Evolutionary conservation across 2,329 filamentous ascomycete genomes (phyloP).

Genomic region (Rhynchosporium agropyri): DNA sequence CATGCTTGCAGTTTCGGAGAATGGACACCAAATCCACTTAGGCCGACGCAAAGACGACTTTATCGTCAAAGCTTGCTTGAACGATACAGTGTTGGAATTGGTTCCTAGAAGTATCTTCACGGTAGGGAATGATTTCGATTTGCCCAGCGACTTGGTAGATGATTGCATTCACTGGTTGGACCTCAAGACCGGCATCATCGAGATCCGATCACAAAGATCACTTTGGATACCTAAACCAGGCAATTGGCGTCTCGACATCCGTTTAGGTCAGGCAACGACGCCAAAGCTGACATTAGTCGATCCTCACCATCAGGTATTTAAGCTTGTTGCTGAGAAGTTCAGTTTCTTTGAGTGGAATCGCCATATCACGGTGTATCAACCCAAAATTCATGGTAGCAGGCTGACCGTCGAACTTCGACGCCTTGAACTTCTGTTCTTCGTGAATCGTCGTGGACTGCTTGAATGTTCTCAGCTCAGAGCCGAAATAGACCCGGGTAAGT

Average conservation of each 20-base stretch:
- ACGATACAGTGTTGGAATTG: constrained; percentile 41
- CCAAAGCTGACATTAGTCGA: constrained; percentile 49
- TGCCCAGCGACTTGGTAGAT: constrained; percentile 54
- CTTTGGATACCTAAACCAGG: constrained; percentile 45
- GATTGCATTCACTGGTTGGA: constrained; percentile 63
- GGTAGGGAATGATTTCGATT: constrained; percentile 44
- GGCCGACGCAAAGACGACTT: constrained; percentile 49
- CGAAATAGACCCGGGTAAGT: constrained; percentile 50
- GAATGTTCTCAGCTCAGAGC: constrained; percentile 52
- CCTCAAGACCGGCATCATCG: constrained; percentile 48
- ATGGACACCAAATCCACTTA: constrained; percentile 55
- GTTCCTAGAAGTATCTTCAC: constrained; percentile 44
- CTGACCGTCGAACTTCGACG: constrained; percentile 54
- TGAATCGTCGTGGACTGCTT: constrained; percentile 50
- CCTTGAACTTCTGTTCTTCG: constrained; percentile 56
- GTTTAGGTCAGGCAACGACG: constrained; percentile 37
- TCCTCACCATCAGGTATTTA: constrained; percentile 48
- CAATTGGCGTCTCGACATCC: constrained; percentile 48
- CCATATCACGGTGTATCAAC: constrained; percentile 52
- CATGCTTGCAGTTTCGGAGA: constrained; percentile 41
- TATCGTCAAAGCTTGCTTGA: constrained; percentile 48
- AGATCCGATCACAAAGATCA: constrained; percentile 52
- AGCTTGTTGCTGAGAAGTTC: constrained; percentile 50
- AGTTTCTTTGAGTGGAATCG: constrained; percentile 50
- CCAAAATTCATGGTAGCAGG: constrained; percentile 22